Evolutionary conservation across 495 filamentous ascomycete genomes (phyloP).

Genomic region (Penicillium mononematosum): DNA sequence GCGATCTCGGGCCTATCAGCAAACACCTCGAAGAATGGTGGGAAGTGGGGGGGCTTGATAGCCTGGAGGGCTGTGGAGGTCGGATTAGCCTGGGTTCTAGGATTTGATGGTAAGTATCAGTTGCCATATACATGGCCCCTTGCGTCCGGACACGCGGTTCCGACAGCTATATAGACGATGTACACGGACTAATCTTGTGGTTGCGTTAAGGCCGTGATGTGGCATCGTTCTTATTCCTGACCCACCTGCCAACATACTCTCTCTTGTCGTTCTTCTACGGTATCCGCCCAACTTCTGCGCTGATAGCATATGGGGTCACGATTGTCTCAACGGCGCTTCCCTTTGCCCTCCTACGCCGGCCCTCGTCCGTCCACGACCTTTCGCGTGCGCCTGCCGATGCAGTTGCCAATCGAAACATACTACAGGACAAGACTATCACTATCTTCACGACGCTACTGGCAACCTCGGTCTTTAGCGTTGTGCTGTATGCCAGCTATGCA

Average conservation of each 20-base stretch:
- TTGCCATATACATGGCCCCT: background rate
- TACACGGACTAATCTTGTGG: conserved; percentile 7
- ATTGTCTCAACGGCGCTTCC: conserved; percentile 65
- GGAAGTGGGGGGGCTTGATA: conserved; percentile 58
- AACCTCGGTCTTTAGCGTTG: conserved; percentile 63
- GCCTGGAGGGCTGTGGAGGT: conserved; percentile 70
- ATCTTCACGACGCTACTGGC: conserved; percentile 63
- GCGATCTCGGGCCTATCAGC: conserved; percentile 61
- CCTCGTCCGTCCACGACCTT: conserved; percentile 60
- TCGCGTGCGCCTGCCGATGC: conserved; percentile 38
- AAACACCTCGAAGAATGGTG: conserved; percentile 58
- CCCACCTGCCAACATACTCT: conserved; percentile 67
- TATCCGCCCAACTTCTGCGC: conserved; percentile 55
- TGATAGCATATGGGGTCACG: conserved; percentile 60
- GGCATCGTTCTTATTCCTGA: conserved; percentile 62
- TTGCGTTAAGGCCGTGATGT: conserved; percentile 61
- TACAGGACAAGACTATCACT: conserved; percentile 62
- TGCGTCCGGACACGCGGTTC: background rate
- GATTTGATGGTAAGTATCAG: conserved; percentile 60
- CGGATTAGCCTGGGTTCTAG: conserved; percentile 64
- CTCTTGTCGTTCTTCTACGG: conserved; percentile 74
- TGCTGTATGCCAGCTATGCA: conserved; percentile 60
- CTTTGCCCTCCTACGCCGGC: conserved; percentile 65
- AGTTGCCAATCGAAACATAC: conserved; percentile 65
- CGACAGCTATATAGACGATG: background rate